phyloP scores from a whole-genome alignment of 2,329 filamentous ascomycete species.

The Akanthomyces uredinophilus region DNA sequence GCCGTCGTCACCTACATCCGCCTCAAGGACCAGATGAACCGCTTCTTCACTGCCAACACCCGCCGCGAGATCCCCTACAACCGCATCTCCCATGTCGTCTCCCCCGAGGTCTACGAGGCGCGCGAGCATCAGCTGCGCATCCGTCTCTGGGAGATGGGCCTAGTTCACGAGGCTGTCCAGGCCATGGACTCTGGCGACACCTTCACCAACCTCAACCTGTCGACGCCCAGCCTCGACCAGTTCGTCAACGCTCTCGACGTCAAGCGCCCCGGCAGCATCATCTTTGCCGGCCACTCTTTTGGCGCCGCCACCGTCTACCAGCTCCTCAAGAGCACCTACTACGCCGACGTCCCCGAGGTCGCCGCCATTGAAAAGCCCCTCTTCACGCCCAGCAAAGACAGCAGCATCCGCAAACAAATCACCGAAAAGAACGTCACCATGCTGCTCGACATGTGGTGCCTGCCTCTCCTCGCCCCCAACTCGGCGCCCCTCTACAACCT shows the following conservation, averaged over 20 bases:
- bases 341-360: constrained; percentile 46
- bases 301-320: constrained; percentile 71
- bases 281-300: constrained; percentile 77
- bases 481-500: constrained; percentile 63
- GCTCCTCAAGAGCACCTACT: constrained; percentile 74
- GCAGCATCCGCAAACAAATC: constrained; percentile 58
- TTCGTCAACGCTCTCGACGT: constrained; percentile 62
- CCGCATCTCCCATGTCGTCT: constrained; percentile 57
- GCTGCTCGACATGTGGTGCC: constrained; percentile 76
- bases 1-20: constrained; percentile 69
- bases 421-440: constrained; percentile 61
- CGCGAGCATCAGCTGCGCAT: constrained; percentile 70
- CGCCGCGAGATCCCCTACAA: constrained; percentile 42
- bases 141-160: constrained; percentile 71
- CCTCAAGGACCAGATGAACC: constrained; percentile 45
- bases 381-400: constrained; percentile 52
- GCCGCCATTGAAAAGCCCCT: constrained; percentile 50
- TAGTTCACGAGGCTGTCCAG: constrained; percentile 63
- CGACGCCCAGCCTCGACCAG: constrained; percentile 45
- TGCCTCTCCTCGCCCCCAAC: constrained; percentile 61
- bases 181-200: constrained; percentile 55
- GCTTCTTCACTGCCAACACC: constrained; percentile 21
- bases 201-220: constrained; percentile 50
- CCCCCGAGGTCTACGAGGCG: constrained; percentile 58
- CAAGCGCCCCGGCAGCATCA: constrained; percentile 64